phyloP scores from a whole-genome alignment of 306 rosid species.

The Quercus ilex region DNA sequence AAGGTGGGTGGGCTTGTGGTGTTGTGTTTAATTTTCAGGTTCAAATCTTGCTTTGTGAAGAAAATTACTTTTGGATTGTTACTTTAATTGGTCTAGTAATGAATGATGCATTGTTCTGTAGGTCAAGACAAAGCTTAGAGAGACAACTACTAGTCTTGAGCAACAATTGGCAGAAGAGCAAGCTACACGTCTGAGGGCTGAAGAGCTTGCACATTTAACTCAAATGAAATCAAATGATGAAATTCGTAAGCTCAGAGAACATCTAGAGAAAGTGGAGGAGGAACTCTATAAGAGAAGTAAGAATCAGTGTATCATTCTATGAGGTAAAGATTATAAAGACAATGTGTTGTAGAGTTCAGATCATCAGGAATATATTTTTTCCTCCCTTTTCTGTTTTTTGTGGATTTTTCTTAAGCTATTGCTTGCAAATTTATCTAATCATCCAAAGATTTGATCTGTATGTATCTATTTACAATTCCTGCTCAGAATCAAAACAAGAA shows the following conservation, averaged over 20 bases:
- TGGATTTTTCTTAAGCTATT: background rate
- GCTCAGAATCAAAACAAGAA: too few relatives aligned
- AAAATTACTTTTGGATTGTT: background rate
- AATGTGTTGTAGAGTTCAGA: background rate
- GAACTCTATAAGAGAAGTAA: slow-evolving; percentile 63
- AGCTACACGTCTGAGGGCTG: slow-evolving; percentile 62
- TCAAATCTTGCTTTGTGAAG: background rate
- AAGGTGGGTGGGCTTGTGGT: too few relatives aligned
- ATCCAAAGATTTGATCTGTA: background rate
- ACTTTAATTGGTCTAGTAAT: background rate
- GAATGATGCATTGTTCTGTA: slow-evolving; percentile 25
- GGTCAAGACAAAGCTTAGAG: slow-evolving; percentile 31
- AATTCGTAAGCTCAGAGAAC: slow-evolving; percentile 57
- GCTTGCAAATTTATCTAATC: background rate
- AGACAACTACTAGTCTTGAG: slow-evolving; percentile 59
- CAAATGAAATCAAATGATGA: slow-evolving; percentile 60
- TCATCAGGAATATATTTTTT: background rate
- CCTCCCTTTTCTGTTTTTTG: background rate
- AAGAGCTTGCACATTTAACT: slow-evolving; percentile 50
- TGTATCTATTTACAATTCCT: background rate
- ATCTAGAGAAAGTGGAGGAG: slow-evolving; percentile 65
- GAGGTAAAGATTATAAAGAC: background rate
- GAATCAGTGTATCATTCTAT: slow-evolving; percentile 58
- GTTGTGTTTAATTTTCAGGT: background rate
- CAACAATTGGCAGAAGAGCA: slow-evolving; percentile 75